Evolutionary conservation across 169 alveolate species (phyloP).

Genomic region (Plasmodium blacklocki): DNA sequence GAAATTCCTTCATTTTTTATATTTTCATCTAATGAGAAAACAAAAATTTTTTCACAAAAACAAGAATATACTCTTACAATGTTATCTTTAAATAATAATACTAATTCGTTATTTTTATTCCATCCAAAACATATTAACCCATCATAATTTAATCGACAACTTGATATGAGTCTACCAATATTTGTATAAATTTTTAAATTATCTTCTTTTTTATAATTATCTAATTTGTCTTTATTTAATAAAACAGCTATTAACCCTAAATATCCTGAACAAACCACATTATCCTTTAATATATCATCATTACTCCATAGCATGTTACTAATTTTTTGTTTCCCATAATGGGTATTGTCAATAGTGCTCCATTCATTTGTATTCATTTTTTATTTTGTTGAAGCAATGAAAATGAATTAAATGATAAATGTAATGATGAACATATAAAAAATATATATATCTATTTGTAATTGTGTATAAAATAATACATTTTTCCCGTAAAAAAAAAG

Average conservation of each 20-base stretch:
- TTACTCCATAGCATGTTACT: constrained; percentile 68
- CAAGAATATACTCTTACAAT: constrained; percentile 83
- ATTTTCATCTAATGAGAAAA: constrained; percentile 77
- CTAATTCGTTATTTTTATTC: constrained; percentile 74
- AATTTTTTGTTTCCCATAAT: constrained; percentile 63
- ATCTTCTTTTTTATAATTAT: constrained; percentile 64
- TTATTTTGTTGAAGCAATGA: neutral
- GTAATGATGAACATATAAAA: neutral
- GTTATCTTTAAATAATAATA: constrained; percentile 82
- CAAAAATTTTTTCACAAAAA: constrained; percentile 78
- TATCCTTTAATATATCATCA: constrained; percentile 42
- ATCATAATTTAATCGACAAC: constrained; percentile 52
- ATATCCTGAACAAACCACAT: constrained; percentile 49
- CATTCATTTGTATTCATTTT: constrained; percentile 70
- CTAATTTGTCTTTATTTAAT: constrained; percentile 55
- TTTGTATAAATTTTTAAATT: constrained; percentile 63
- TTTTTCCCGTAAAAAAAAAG: neutral
- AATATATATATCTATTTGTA: neutral
- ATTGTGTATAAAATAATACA: too few species aligned
- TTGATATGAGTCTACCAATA: constrained; percentile 65
- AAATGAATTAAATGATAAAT: neutral
- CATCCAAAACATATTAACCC: constrained; percentile 71
- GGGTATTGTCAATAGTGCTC: constrained; percentile 57
- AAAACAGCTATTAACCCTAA: constrained; percentile 52
- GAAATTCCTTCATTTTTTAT: constrained; percentile 73